Percentiles rank a stretch among this genome's conserved stretches.
Conservation (phyloP, 2,329 filamentous ascomycete genomes). For the Albophoma yamanashiensis region DNA sequence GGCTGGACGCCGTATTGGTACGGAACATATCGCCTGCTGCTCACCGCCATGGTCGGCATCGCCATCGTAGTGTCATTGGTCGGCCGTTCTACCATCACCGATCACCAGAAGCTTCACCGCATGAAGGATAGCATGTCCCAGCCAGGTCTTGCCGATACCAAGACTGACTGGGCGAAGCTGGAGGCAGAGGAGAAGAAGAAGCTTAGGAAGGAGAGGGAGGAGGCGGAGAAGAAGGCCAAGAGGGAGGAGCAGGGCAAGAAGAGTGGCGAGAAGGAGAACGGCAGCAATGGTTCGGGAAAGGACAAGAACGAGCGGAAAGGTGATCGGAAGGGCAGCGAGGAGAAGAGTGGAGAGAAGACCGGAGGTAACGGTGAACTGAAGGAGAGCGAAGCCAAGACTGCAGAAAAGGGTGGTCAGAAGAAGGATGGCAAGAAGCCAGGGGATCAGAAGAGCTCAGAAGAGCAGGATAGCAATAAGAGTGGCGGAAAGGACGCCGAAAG, state of each 20-base stretch:
- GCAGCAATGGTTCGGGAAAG: conserved; percentile 12
- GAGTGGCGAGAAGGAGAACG: conserved; percentile 12
- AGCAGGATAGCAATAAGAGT: conserved; percentile 3
- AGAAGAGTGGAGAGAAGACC: conserved; percentile 6
- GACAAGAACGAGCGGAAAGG: conserved; percentile 13
- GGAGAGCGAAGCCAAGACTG: neutral
- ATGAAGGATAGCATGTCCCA: conserved; percentile 27
- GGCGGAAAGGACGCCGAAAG: conserved; percentile 3
- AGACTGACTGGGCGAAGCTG: conserved; percentile 33
- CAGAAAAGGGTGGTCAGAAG: conserved; percentile 10
- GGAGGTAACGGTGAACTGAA: conserved; percentile 8
- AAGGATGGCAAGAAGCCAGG: conserved; percentile 4
- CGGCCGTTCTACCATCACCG: conserved; percentile 65
- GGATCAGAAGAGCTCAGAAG: neutral
- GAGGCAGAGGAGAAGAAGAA: conserved; percentile 30
- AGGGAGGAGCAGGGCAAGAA: conserved; percentile 21
- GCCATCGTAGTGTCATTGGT: conserved; percentile 74
- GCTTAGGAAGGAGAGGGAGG: conserved; percentile 25
- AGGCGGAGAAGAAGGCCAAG: conserved; percentile 23
- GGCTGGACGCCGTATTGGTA: conserved; percentile 87
- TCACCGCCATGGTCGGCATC: conserved; percentile 80
- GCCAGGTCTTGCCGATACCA: conserved; percentile 20
- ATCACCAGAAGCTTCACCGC: conserved; percentile 15
- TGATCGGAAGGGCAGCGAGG: conserved; percentile 11
- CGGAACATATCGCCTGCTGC: conserved; percentile 76